Percentiles rank a stretch among this genome's conserved stretches.
These are phyloP conservation scores for Tremella yokohamensis DNA, from an alignment of 768 basidiomycete species.

Conservation along the genomic window DNA sequence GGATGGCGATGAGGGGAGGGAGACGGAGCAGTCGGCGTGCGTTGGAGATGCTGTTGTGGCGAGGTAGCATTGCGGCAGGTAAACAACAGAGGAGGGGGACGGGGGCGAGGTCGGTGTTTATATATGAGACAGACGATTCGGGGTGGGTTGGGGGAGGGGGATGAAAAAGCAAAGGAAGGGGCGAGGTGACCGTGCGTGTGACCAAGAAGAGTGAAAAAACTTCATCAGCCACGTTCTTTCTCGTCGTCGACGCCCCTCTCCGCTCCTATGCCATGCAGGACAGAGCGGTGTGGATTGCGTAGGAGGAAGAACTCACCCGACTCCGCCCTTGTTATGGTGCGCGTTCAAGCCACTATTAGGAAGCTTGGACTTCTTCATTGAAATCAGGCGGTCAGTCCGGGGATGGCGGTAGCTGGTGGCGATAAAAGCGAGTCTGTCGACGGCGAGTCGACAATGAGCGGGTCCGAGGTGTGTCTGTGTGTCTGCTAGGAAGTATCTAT, in stretches of 20 bases:
- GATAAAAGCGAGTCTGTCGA: too few species aligned
- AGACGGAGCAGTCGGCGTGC: conserved; percentile 39
- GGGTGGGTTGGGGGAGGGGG: not conserved
- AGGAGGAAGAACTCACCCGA: conserved; percentile 28
- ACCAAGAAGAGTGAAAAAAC: not conserved
- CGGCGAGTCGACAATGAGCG: too few species aligned
- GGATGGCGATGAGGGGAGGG: conserved; percentile 42
- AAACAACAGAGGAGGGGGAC: not conserved
- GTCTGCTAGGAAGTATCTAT: too few species aligned
- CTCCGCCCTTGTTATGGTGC: conserved; percentile 27
- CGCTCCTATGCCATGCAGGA: not conserved
- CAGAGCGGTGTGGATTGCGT: not conserved
- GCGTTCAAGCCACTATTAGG: conserved; percentile 43
- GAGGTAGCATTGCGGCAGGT: not conserved
- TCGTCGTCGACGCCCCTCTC: not conserved
- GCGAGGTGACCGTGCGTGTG: conserved; percentile 3
- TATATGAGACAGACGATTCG: conserved; percentile 1
- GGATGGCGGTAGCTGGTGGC: too few species aligned
- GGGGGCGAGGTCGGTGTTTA: not conserved
- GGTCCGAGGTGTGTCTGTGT: too few species aligned
- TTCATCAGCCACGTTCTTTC: not conserved
- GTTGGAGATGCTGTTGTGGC: conserved; percentile 28
- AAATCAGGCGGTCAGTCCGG: not conserved
- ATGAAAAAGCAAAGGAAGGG: not conserved
- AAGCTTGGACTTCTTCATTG: conserved; percentile 45